Evolutionary conservation across 1,139 yeast species (phyloP).

Genomic region (Zygosaccharomyces pseudobailii): DNA sequence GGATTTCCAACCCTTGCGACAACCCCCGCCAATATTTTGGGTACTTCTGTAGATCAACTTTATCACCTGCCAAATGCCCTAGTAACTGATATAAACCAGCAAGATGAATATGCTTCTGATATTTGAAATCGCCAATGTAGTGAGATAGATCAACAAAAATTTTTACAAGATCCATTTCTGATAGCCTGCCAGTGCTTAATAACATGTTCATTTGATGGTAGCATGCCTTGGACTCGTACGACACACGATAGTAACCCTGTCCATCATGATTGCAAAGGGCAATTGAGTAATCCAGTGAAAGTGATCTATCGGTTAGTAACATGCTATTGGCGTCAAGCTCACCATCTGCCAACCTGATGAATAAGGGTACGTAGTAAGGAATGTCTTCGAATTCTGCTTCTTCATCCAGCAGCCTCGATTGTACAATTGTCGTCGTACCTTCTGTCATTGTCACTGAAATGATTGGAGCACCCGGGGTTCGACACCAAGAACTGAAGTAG

Average conservation of each 20-base stretch:
- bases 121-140: slow-evolving; percentile 28
- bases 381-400: slow-evolving; percentile 27
- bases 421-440: slow-evolving; percentile 40
- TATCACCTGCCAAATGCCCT: slow-evolving; percentile 16
- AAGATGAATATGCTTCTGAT: slow-evolving; percentile 26
- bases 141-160: slow-evolving; percentile 33
- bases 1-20: slow-evolving; percentile 23
- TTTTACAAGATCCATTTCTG: slow-evolving; percentile 28
- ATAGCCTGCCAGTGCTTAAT: slow-evolving; percentile 25
- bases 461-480: slow-evolving; percentile 55
- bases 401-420: slow-evolving; percentile 45
- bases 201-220: slow-evolving; percentile 32
- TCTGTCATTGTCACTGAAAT: slow-evolving; percentile 40
- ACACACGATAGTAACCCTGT: slow-evolving; percentile 44
- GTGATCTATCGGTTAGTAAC: slow-evolving; percentile 46
- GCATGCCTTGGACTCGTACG: slow-evolving; percentile 31
- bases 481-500: slow-evolving; percentile 56
- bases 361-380: slow-evolving; percentile 46
- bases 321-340: slow-evolving; percentile 36
- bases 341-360: slow-evolving; percentile 40
- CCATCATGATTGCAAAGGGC: slow-evolving; percentile 43
- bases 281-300: slow-evolving; percentile 32
- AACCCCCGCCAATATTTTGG: slow-evolving; percentile 21
- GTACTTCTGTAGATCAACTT: slow-evolving; percentile 16
- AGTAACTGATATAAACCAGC: slow-evolving; percentile 25